phyloP scores from a whole-genome alignment of 2,329 filamentous ascomycete genomes.

The Coniella lustricola region DNA sequence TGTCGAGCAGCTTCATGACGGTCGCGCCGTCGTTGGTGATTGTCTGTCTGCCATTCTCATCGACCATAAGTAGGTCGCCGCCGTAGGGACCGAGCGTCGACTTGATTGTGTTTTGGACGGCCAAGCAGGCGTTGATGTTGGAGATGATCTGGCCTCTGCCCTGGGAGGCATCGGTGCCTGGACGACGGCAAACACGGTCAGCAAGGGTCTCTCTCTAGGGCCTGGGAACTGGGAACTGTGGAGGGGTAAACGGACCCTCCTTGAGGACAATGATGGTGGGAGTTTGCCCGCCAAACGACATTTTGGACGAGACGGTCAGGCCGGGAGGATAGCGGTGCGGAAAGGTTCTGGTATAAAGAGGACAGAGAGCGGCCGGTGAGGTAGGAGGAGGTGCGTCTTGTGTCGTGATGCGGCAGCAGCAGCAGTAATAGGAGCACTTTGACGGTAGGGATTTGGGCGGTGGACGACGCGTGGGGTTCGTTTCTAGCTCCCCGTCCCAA shows the following conservation, averaged over 20 bases:
- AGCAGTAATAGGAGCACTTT: not conserved
- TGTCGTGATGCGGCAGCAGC: too few species aligned
- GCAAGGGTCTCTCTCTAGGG: conserved; percentile 10
- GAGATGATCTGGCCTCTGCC: conserved; percentile 94
- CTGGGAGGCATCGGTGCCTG: conserved; percentile 95
- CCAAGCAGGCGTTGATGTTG: conserved; percentile 97
- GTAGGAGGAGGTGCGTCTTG: too few species aligned
- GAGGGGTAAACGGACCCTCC: conserved; percentile 63
- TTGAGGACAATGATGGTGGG: conserved; percentile 97
- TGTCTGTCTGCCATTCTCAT: conserved; percentile 90
- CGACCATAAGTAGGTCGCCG: conserved; percentile 91
- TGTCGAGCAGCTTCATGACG: conserved; percentile 99
- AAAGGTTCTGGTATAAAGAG: not conserved
- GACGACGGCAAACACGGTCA: conserved; percentile 17
- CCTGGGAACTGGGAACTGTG: conserved; percentile 20
- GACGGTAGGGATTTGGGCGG: not conserved
- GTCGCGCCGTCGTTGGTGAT: conserved; percentile 99
- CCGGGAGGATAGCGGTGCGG: not conserved
- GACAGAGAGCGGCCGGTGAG: too few species aligned
- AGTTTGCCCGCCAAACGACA: conserved; percentile 97
- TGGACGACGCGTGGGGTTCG: conserved; percentile 2
- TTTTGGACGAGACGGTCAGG: conserved; percentile 33
- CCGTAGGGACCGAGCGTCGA: conserved; percentile 94
- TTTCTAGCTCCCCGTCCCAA: not conserved
- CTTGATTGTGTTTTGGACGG: conserved; percentile 93